Base-by-base conservation (phyloP, 805 yeast species). In the Schwanniomyces sp. region DNA sequence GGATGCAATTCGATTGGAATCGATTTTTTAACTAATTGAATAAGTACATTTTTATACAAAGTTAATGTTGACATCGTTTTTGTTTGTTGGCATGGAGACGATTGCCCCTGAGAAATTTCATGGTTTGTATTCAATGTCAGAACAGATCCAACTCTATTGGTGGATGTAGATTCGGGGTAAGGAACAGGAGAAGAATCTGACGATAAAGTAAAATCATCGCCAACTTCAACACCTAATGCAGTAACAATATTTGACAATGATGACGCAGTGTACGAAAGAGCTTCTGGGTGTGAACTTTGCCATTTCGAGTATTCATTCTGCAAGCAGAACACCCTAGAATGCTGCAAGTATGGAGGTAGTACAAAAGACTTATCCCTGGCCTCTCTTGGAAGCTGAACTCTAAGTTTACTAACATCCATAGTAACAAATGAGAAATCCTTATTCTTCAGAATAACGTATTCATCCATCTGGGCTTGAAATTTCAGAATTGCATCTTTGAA, bases 341-440 rank as follows among this genome's bases (percentile, higher is more conserved):
- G 84, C 62, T 85, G 88, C 49, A 91, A 67, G 61, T 85, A 88
- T 4, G 79, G 74, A 0, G 96, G 96, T 47, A 91, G 74, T 4
- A 75, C 78, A 48, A 86, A 83, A 9, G 81, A 78, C 61, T 86
- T 82, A 60, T 88, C 96, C 36, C 89, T 74, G 7, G 96, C 88
- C 62, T 90, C 96, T 41, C 95, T 76, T 10, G 87, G 86, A 30
- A 91, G 68, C 58, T 85, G 86, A 41, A 91, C 91, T 50, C 91
- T 76, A 41, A 91, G 69, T 57, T 85, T 85, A 85, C 86, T 83
- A 9, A 85, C 75, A 58, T 82, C 81, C 51, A 81, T 72, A 0
- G 90, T 77, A 42, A 90, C 84, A 54, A 90, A 80, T 3, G 83
- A 72, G 61, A 88, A 85, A 34, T 82, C 84, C 42, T 66, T 62